These are phyloP conservation scores for Eucalyptus marginata DNA, from an alignment of 345 rosid genomes.

Conservation along the genomic window DNA sequence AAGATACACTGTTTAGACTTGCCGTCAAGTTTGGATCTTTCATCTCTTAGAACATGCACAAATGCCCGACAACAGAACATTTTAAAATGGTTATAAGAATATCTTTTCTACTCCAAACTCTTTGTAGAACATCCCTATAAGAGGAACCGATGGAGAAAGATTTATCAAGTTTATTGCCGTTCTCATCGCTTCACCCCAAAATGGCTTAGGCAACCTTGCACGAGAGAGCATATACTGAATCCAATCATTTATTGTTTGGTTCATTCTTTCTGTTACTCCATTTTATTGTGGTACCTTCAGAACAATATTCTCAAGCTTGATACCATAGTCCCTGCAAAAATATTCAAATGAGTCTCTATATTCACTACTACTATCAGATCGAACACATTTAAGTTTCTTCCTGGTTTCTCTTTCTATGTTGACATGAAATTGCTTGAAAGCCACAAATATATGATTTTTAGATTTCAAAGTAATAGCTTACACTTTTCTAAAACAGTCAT, in stretches of 20 bases:
- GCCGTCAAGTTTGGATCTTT: too few species aligned
- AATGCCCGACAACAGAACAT: accelerated
- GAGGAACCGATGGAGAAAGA: accelerated
- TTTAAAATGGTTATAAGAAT: too few species aligned
- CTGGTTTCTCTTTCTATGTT: too few species aligned
- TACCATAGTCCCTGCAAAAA: accelerated
- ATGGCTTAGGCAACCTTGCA: too few species aligned
- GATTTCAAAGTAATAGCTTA: accelerated
- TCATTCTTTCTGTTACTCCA: accelerated
- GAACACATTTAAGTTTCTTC: too few species aligned
- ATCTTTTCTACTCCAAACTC: accelerated
- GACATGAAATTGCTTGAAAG: too few species aligned
- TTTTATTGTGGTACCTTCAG: accelerated
- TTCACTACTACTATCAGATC: accelerated
- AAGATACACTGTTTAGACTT: accelerated
- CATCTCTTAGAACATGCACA: too few species aligned
- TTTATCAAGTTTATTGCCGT: accelerated
- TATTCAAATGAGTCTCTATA: accelerated
- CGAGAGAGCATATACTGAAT: accelerated
- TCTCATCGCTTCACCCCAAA: too few species aligned
- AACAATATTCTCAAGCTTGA: accelerated
- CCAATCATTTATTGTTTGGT: accelerated
- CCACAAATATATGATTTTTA: accelerated
- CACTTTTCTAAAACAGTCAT: too few species aligned
- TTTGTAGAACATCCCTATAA: too few species aligned